Conservation (phyloP, 2,329 filamentous ascomycete genomes). For the Chaetomium sp. region DNA sequence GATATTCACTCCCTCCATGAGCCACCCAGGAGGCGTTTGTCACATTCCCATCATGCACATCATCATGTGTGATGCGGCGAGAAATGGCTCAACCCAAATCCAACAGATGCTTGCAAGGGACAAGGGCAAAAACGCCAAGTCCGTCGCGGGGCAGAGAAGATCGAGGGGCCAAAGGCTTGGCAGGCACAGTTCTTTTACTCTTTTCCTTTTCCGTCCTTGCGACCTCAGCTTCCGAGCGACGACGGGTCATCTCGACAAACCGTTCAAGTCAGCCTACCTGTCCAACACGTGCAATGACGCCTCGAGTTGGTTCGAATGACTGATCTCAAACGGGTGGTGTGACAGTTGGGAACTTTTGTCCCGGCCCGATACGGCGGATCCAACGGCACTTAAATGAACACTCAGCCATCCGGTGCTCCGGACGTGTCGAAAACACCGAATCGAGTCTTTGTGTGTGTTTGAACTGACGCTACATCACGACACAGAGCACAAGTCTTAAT, state of each 20-base stretch:
- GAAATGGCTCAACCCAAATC: too few relatives aligned
- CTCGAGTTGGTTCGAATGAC: conserved; percentile 10
- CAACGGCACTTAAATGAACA: background rate
- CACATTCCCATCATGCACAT: too few relatives aligned
- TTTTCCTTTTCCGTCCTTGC: background rate
- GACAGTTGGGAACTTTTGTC: background rate
- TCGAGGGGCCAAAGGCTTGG: background rate
- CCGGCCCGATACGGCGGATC: conserved; percentile 14
- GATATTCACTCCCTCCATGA: too few relatives aligned
- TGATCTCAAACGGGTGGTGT: conserved; percentile 12
- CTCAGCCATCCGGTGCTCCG: too few relatives aligned
- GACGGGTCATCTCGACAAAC: background rate
- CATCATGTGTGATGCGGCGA: too few relatives aligned
- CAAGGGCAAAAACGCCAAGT: too few relatives aligned
- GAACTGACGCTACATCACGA: too few relatives aligned
- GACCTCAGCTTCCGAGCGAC: background rate
- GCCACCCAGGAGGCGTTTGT: too few relatives aligned
- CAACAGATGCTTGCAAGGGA: too few relatives aligned
- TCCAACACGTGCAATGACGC: conserved; percentile 14
- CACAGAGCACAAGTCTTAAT: background rate
- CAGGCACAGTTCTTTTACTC: background rate
- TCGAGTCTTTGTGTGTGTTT: too few relatives aligned
- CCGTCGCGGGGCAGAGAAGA: background rate
- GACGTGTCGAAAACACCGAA: too few relatives aligned
- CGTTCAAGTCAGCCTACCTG: background rate